Evolutionary conservation across 163 green algal species (phyloP).

Genomic region (Chlamydomonas reinhardtii): DNA sequence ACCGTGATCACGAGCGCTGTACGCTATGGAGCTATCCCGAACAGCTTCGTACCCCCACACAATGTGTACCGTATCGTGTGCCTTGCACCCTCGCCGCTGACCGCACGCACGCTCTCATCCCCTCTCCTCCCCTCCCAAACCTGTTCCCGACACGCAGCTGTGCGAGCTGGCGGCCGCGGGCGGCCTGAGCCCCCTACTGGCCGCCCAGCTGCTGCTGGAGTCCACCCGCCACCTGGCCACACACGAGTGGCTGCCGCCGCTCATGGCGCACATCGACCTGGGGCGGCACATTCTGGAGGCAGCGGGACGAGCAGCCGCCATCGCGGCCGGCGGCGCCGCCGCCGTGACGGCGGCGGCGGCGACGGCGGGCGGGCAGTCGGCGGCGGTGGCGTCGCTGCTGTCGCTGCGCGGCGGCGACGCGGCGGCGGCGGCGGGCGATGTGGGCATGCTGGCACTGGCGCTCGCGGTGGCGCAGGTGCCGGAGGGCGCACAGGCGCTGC

Average conservation of each 20-base stretch:
- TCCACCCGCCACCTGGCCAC: slow-evolving; percentile 51
- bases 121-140: background rate
- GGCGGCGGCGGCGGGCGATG: slow-evolving; percentile 33
- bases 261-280: slow-evolving; percentile 47
- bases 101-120: background rate
- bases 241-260: slow-evolving; percentile 48
- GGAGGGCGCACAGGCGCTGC: slow-evolving; percentile 55
- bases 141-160: slow-evolving; percentile 16
- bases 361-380: slow-evolving; percentile 12
- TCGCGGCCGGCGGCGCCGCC: slow-evolving; percentile 1
- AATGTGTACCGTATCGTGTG: too few species aligned
- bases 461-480: slow-evolving; percentile 51
- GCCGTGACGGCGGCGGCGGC: background rate
- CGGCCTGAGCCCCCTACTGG: slow-evolving; percentile 21
- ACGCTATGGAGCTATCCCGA: too few species aligned
- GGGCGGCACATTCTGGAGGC: slow-evolving; percentile 15
- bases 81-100: background rate
- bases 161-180: slow-evolving; percentile 26
- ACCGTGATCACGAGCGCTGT: too few species aligned
- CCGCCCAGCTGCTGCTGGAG: slow-evolving; percentile 57
- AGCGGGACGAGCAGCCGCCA: background rate
- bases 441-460: slow-evolving; percentile 57
- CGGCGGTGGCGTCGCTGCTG: too few species aligned
- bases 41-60: too few species aligned
- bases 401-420: background rate